A percentile compares a stretch with the other conserved stretches of the same genome.
phyloP scores from a whole-genome alignment of 2,329 filamentous ascomycete species.

The Chaetomium sp. region DNA sequence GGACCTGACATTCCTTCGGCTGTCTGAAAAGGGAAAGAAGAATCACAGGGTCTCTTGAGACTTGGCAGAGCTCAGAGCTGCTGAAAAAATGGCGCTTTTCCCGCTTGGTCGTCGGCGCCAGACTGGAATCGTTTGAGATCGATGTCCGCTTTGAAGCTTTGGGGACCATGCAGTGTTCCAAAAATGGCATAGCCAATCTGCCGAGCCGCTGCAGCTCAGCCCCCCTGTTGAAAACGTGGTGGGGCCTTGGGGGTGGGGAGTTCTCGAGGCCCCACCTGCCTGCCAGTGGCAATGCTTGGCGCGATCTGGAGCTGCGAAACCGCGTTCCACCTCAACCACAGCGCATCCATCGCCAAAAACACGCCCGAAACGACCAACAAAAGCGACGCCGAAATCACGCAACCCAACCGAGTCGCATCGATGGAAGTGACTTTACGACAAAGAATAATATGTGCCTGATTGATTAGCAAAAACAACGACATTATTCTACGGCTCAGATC shows the following conservation, averaged over 20 bases:
- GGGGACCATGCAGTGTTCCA: background rate
- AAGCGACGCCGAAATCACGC: background rate
- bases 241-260: background rate
- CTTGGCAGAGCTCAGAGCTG: no score
- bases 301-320: background rate
- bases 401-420: background rate
- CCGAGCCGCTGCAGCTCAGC: background rate
- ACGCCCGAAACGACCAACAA: background rate
- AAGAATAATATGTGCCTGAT: background rate
- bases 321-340: conserved; percentile 8
- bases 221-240: conserved; percentile 3
- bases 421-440: background rate
- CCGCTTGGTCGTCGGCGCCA: no score
- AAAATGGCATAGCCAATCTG: background rate
- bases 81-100: no score
- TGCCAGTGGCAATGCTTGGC: background rate
- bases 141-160: background rate
- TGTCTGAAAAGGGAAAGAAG: no score
- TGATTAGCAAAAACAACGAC: background rate
- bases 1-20: no score
- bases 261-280: background rate
- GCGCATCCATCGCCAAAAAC: background rate
- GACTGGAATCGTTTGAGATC: background rate
- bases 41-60: no score
- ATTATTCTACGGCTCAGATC: background rate